Percentiles rank a stretch among this genome's conserved stretches.
Evolutionary conservation across 257 asterid genomes (phyloP).

Genomic region (Ehretia macrophylla): DNA sequence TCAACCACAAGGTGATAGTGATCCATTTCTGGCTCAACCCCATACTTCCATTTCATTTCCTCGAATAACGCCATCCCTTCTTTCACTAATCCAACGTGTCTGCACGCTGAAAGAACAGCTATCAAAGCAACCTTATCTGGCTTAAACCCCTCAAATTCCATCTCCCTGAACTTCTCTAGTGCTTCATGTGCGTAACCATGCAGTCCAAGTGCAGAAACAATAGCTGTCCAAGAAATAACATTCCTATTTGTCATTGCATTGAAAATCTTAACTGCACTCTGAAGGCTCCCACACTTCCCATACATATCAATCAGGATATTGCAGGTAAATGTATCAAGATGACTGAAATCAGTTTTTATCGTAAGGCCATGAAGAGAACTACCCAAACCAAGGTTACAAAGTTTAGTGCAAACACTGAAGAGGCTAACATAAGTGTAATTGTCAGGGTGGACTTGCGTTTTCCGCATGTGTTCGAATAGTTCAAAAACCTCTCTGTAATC

Average conservation of each 20-base stretch:
- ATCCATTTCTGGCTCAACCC: constrained; percentile 69
- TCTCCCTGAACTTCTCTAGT: constrained; percentile 48
- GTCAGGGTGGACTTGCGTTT: constrained; percentile 46
- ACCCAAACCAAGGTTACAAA: constrained; percentile 70
- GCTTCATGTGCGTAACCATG: constrained; percentile 72
- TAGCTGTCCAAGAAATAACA: constrained; percentile 66
- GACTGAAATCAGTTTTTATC: constrained; percentile 35
- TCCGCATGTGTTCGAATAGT: constrained; percentile 65
- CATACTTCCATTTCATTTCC: constrained; percentile 46
- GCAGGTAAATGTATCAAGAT: constrained; percentile 58
- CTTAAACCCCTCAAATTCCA: constrained; percentile 42
- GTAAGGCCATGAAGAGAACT: constrained; percentile 65
- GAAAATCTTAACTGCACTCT: constrained; percentile 54
- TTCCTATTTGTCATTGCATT: constrained; percentile 40
- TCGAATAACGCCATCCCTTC: constrained; percentile 60
- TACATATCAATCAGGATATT: constrained; percentile 82
- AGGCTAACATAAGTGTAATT: constrained; percentile 76
- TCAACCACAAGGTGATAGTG: constrained; percentile 68
- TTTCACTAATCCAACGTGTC: constrained; percentile 70
- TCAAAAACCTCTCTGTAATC: constrained; percentile 64
- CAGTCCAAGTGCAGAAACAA: constrained; percentile 60
- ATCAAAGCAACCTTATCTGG: constrained; percentile 68
- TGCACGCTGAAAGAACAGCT: constrained; percentile 75
- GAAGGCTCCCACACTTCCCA: constrained; percentile 70
- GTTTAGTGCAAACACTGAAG: constrained; percentile 55